Evolutionary conservation across 352 stramenopile species (phyloP).

Genomic region (Phytophthora pinifolia): DNA sequence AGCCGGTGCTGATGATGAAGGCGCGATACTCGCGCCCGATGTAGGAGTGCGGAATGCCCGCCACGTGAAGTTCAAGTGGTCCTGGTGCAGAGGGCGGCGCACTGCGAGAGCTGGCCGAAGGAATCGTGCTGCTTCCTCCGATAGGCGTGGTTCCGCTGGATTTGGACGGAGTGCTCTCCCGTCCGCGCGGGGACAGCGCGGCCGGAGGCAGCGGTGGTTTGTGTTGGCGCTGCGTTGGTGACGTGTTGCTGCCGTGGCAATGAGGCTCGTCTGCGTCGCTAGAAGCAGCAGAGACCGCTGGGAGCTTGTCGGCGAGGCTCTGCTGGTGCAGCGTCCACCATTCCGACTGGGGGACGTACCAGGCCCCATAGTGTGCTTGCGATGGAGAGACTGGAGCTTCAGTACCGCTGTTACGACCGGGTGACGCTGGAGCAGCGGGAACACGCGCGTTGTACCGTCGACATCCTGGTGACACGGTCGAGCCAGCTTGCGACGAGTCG

Average conservation of each 20-base stretch:
- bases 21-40: slow-evolving; percentile 59
- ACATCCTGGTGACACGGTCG: slow-evolving; percentile 1
- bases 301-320: slow-evolving; percentile 28
- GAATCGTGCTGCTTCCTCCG: not conserved
- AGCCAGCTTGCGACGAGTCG: not conserved
- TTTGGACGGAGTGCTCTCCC: not conserved
- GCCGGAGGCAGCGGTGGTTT: slow-evolving; percentile 28
- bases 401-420: not conserved
- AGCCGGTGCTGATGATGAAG: slow-evolving; percentile 41
- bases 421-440: not conserved
- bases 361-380: slow-evolving; percentile 47
- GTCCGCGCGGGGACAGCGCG: slow-evolving; percentile 4
- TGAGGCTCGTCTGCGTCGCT: slow-evolving; percentile 5
- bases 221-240: slow-evolving; percentile 27
- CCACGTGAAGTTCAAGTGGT: slow-evolving; percentile 25
- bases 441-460: slow-evolving; percentile 3
- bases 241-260: slow-evolving; percentile 24
- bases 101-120: slow-evolving; percentile 14
- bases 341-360: slow-evolving; percentile 54
- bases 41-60: slow-evolving; percentile 50
- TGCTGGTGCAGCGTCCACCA: slow-evolving; percentile 55
- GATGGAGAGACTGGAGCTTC: slow-evolving; percentile 6
- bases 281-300: not conserved
- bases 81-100: slow-evolving; percentile 9
- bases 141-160: not conserved